These are phyloP conservation scores for Nothophoma quercina DNA, from an alignment of 2,329 filamentous ascomycete genomes.

Conservation along the genomic window DNA sequence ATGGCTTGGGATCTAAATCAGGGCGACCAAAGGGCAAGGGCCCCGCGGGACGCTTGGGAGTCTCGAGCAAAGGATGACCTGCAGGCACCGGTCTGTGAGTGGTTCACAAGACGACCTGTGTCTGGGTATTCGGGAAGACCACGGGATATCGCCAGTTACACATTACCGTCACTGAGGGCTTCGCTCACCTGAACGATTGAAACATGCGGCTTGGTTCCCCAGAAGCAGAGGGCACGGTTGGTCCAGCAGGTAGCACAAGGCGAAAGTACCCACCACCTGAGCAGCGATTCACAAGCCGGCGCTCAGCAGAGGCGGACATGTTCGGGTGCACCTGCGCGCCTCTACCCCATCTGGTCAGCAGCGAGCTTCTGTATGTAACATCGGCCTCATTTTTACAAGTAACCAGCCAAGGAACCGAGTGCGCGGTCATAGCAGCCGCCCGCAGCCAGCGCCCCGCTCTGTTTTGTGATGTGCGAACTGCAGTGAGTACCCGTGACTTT, in stretches of 20 bases:
- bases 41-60: constrained; percentile 44
- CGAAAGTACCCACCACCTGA: constrained; percentile 30
- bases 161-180: constrained; percentile 43
- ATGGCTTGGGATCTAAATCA: constrained; percentile 39
- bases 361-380: constrained; percentile 43
- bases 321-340: constrained; percentile 40
- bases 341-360: constrained; percentile 31
- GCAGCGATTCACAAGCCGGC: constrained; percentile 32
- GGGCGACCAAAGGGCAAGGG: constrained; percentile 50
- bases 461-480: constrained; percentile 26
- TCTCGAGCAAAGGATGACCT: constrained; percentile 51
- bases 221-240: constrained; percentile 33
- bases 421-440: constrained; percentile 35
- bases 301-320: constrained; percentile 46
- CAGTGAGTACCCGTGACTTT: constrained; percentile 23
- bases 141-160: constrained; percentile 41
- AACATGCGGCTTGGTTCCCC: constrained; percentile 42
- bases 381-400: constrained; percentile 46
- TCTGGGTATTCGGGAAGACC: constrained; percentile 40
- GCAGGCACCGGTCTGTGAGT: constrained; percentile 42
- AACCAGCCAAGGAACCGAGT: constrained; percentile 40
- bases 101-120: constrained; percentile 42
- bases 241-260: constrained; percentile 40
- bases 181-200: constrained; percentile 42
- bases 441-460: constrained; percentile 33